These are phyloP conservation scores for Agaricus sinodeliciosus DNA, from an alignment of 768 basidiomycete species.

Conservation along the genomic window DNA sequence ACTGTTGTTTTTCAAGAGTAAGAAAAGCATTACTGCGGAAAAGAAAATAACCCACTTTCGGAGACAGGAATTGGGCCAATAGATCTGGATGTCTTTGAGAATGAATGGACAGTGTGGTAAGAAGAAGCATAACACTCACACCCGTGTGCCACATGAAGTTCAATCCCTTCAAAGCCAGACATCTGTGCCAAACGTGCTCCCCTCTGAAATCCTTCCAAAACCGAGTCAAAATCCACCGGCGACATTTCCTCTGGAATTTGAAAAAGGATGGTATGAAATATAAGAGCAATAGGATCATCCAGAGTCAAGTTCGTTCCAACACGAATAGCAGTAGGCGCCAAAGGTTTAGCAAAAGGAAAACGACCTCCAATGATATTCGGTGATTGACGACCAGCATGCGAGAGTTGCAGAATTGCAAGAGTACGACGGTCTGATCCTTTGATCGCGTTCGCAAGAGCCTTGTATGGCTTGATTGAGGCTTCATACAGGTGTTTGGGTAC, in stretches of 20 bases:
- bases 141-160: slow-evolving; percentile 83
- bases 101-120: not conserved
- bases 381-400: slow-evolving; percentile 81
- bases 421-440: slow-evolving; percentile 28
- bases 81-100: slow-evolving; percentile 45
- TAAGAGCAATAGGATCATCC: slow-evolving; percentile 22
- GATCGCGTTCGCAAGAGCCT: slow-evolving; percentile 41
- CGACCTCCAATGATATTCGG: slow-evolving; percentile 66
- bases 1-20: not conserved
- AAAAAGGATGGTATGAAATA: slow-evolving; percentile 47
- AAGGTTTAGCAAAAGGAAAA: slow-evolving; percentile 46
- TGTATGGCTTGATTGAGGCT: slow-evolving; percentile 43
- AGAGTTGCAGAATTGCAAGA: slow-evolving; percentile 77
- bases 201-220: slow-evolving; percentile 56
- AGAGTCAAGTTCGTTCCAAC: slow-evolving; percentile 27
- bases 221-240: slow-evolving; percentile 48
- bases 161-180: slow-evolving; percentile 80
- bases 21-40: not conserved
- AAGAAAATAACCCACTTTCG: slow-evolving; percentile 39
- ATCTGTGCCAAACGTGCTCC: slow-evolving; percentile 59
- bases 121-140: slow-evolving; percentile 41
- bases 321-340: slow-evolving; percentile 64
- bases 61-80: slow-evolving; percentile 70
- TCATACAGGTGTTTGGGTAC: slow-evolving; percentile 40
- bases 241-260: slow-evolving; percentile 60